A percentile compares a stretch with the other conserved stretches of the same genome.
Conservation (phyloP, 768 basidiomycete species). For the Tylopilus rubrobrunneus region DNA sequence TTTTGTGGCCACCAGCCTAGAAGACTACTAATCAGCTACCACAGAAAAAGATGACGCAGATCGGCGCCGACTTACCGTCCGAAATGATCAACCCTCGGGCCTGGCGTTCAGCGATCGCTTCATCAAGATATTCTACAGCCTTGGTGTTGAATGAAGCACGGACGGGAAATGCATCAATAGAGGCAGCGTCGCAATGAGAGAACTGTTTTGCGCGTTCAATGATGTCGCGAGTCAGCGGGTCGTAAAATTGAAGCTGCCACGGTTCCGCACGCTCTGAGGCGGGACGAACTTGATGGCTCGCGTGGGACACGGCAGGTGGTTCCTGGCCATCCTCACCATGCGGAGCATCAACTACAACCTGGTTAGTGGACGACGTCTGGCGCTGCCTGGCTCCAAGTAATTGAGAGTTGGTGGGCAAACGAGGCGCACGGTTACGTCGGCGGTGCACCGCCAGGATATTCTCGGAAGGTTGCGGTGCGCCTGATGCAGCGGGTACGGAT, state of each 20-base stretch:
- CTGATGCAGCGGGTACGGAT: no score
- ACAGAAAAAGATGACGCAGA: no score
- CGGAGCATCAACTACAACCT: background rate
- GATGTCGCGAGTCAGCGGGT: background rate
- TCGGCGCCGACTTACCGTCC: background rate
- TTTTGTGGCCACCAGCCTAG: constrained; percentile 7
- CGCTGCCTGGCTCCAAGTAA: background rate
- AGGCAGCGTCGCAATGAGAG: background rate
- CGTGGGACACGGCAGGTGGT: no score
- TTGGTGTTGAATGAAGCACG: background rate
- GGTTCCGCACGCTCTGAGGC: background rate
- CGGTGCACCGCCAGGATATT: background rate
- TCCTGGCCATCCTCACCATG: background rate
- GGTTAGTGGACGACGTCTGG: background rate
- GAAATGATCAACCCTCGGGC: background rate
- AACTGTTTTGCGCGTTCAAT: no score
- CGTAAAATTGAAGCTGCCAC: constrained; percentile 6
- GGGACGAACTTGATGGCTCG: background rate
- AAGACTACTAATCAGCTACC: no score
- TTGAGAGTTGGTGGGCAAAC: background rate
- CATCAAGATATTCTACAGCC: background rate
- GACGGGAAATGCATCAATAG: constrained; percentile 3
- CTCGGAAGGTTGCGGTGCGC: background rate
- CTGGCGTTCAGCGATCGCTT: background rate
- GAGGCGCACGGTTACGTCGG: background rate